These are phyloP conservation scores for Trichoderma koningiopsis DNA, from an alignment of 2,329 filamentous ascomycete species.

Conservation along the genomic window DNA sequence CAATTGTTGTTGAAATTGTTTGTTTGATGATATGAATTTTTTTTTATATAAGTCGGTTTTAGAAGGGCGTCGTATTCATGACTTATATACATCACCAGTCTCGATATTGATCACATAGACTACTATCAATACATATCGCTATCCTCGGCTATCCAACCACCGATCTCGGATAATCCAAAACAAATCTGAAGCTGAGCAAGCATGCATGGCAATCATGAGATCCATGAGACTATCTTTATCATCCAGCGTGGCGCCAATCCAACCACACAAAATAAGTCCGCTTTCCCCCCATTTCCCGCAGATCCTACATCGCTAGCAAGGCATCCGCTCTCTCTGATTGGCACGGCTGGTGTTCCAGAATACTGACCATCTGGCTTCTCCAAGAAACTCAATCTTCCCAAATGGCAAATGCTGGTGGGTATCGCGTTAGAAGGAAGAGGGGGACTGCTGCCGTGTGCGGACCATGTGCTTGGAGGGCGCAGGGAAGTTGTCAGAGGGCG, in stretches of 20 bases:
- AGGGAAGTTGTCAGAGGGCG: slow-evolving; percentile 11
- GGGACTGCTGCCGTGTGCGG: not conserved
- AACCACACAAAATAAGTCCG: not conserved
- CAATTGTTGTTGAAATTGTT: not conserved
- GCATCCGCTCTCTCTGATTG: not conserved
- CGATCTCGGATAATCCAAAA: slow-evolving; percentile 11
- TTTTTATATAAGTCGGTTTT: not conserved
- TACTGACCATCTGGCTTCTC: not conserved
- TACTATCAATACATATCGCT: not conserved
- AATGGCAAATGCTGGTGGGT: not conserved
- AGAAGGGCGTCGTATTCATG: not conserved
- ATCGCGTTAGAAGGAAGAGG: not conserved
- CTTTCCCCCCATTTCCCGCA: no score
- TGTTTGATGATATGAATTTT: not conserved
- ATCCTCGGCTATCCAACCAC: slow-evolving; percentile 12
- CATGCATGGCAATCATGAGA: not conserved
- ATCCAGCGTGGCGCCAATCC: not conserved
- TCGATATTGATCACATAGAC: not conserved
- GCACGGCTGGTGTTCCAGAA: not conserved
- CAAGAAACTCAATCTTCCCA: not conserved
- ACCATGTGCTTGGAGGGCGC: slow-evolving; percentile 21
- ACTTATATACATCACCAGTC: slow-evolving; percentile 5
- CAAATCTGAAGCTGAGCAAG: not conserved
- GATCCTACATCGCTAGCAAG: not conserved
- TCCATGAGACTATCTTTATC: not conserved